phyloP scores from a whole-genome alignment of 148 eudicot species.

The Cornus florida region DNA sequence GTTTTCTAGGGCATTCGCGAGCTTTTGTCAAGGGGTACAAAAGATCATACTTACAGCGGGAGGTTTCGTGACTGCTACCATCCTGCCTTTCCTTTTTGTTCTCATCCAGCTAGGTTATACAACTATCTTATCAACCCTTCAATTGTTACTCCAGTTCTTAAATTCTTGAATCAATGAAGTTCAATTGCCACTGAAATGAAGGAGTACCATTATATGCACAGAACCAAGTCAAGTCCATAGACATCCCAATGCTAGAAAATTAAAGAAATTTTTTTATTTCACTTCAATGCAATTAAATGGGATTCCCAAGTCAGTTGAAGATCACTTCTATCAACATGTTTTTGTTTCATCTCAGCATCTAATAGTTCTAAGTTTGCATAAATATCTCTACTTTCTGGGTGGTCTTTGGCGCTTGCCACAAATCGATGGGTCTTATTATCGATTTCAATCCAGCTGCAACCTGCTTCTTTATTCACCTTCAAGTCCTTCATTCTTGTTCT shows the following conservation, averaged over 20 bases:
- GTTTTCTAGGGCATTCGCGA: too few species aligned
- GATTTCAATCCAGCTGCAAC: conserved; percentile 31
- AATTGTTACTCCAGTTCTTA: neutral
- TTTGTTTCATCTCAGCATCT: neutral
- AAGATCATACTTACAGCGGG: neutral
- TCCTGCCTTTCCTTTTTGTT: neutral
- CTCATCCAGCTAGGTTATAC: neutral
- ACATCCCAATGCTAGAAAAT: neutral
- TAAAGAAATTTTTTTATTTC: neutral
- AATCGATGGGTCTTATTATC: conserved; percentile 17
- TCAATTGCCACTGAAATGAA: neutral
- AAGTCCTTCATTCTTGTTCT: conserved; percentile 20
- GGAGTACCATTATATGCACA: neutral
- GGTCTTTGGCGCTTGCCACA: conserved; percentile 12
- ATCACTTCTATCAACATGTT: neutral
- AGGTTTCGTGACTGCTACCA: neutral
- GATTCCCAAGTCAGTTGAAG: conserved; percentile 2
- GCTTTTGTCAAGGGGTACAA: neutral
- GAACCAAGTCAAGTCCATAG: neutral
- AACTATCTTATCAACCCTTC: neutral
- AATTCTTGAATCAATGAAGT: neutral
- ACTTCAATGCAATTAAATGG: neutral
- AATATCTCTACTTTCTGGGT: conserved; percentile 13
- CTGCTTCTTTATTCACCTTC: conserved; percentile 11
- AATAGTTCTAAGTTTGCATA: conserved; percentile 8